A percentile compares a stretch with the other conserved stretches of the same genome.
These are phyloP conservation scores for Cladosporium sp. DNA, from an alignment of 2,329 filamentous ascomycete genomes.

Conservation along the genomic window DNA sequence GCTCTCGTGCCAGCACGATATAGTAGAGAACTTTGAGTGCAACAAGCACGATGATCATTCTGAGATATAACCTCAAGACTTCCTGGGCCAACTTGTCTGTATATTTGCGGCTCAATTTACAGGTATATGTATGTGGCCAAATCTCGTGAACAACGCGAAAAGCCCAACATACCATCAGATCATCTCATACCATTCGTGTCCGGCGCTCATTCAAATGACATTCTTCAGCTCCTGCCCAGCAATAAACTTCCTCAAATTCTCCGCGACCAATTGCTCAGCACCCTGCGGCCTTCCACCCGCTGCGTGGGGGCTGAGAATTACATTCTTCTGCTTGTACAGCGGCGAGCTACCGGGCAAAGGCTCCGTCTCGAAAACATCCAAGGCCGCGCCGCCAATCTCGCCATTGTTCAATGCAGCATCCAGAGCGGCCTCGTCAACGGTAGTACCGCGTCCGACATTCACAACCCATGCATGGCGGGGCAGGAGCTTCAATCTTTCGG, in stretches of 20 bases:
- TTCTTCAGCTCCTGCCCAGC: constrained; percentile 59
- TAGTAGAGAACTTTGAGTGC: too few relatives aligned
- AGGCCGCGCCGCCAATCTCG: constrained; percentile 47
- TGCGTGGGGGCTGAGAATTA: constrained; percentile 54
- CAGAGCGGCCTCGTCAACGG: constrained; percentile 50
- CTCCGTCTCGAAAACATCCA: constrained; percentile 49
- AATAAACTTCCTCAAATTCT: constrained; percentile 57
- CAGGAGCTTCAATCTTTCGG: constrained; percentile 49
- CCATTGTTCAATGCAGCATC: constrained; percentile 43
- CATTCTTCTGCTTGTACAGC: constrained; percentile 51
- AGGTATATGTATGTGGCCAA: too few relatives aligned
- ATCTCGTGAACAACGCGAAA: too few relatives aligned
- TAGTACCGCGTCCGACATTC: constrained; percentile 49
- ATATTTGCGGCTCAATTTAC: too few relatives aligned
- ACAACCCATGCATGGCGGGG: constrained; percentile 52
- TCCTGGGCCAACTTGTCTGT: too few relatives aligned
- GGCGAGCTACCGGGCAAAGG: constrained; percentile 46
- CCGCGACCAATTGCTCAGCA: constrained; percentile 55
- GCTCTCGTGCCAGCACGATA: too few relatives aligned
- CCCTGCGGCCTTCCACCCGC: constrained; percentile 60
- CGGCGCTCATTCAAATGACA: constrained; percentile 32
- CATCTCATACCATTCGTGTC: too few relatives aligned
- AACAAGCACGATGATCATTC: too few relatives aligned
- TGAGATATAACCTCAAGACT: too few relatives aligned
- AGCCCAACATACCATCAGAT: not conserved